Base-by-base conservation (phyloP, 495 filamentous ascomycete species). In the Lophium mytilinum region DNA sequence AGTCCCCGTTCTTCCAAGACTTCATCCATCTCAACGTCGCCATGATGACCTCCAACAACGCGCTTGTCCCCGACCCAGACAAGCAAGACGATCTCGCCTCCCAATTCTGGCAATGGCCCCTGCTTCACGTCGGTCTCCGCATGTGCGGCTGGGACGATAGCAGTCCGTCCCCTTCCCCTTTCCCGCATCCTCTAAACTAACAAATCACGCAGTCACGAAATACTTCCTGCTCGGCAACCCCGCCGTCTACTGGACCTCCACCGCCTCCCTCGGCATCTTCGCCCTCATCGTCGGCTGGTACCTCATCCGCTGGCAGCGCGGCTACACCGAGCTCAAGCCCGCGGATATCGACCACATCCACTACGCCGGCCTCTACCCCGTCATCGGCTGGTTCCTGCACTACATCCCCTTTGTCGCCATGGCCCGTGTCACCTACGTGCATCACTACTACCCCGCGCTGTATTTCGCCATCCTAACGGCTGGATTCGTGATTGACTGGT, bases 21-120 rank as follows among this genome's bases (percentile, higher is more conserved):
- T 98, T 98, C 71, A 82, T 98, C 64, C 93, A 98, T 69, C 69
- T 98, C 47, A 98, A 98, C 71, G 93, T 98, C 56, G 93, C 94
- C 52, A 98, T 98, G 93, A 96, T 97, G 94, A 98, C 93, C 15
- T 97, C 94, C 12, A 98, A 98, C 76, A 98, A 98, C 69, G 93
- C 93, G 39, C 81, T 98, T 18, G 91, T 98, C 42, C 93, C 93
- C 10, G 94, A 98, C 66, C 94, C 93, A 4, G 93, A 98, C 71
- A 98, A 98, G 79, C 93, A 97, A 73, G 93, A 98, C 68, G 93
- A 98, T 68, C 79, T 98, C 33, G 94, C 93, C 42, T 97, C 93
- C 17, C 80, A 90, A 55, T 95, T 91, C 76, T 98, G 93, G 93
- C 92, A 98, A 72, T 98, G 93, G 93, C 93, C 93, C 24, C 83